A percentile compares a stretch with the other conserved stretches of the same genome.
Evolutionary conservation across 2,329 filamentous ascomycete species (phyloP).

Genomic region (Aureobasidium sp.): DNA sequence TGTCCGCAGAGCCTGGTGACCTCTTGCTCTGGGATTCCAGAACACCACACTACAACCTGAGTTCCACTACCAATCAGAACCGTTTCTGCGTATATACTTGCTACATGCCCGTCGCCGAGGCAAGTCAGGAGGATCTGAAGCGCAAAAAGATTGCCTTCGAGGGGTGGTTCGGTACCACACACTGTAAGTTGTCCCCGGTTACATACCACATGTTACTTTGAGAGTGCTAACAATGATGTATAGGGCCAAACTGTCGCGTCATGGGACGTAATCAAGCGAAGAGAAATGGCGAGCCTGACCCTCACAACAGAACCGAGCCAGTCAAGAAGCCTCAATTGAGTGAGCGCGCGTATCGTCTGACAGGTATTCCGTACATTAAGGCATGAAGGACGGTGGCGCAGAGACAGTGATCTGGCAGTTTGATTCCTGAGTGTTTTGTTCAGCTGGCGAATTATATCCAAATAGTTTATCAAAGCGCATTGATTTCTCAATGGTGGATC

Average conservation of each 20-base stretch:
- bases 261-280: constrained; percentile 28
- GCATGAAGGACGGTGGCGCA: constrained; percentile 23
- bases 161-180: constrained; percentile 27
- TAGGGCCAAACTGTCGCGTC: constrained; percentile 26
- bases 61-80: constrained; percentile 23
- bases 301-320: constrained; percentile 33
- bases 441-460: no score
- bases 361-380: constrained; percentile 42
- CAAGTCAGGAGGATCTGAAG: constrained; percentile 28
- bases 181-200: constrained; percentile 18
- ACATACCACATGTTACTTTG: no score
- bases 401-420: no score
- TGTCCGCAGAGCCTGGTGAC: constrained; percentile 18
- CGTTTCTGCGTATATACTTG: constrained; percentile 31
- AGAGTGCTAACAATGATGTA: no score
- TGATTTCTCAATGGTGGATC: no score
- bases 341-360: constrained; percentile 40
- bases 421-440: no score
- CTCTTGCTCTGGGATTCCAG: constrained; percentile 21
- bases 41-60: constrained; percentile 29
- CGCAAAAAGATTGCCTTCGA: constrained; percentile 30
- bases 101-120: constrained; percentile 31
- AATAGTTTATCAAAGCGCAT: no score
- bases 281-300: constrained; percentile 27
- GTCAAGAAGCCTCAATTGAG: constrained; percentile 34